Evolutionary conservation across 179 eudicot species (phyloP).

Genomic region (Carnegiea gigantea): DNA sequence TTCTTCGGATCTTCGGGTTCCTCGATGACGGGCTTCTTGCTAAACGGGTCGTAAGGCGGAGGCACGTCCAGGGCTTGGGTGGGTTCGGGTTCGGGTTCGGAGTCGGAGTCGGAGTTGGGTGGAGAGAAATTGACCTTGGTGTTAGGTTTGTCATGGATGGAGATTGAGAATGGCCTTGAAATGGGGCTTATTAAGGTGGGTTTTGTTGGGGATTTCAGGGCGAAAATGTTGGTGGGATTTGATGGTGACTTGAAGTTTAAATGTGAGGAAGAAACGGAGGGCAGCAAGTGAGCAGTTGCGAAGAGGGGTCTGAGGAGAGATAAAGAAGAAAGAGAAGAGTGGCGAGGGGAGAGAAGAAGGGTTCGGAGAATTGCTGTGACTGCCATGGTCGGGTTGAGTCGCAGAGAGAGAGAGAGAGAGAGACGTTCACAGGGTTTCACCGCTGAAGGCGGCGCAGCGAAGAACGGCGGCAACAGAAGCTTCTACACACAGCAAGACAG

Average conservation of each 20-base stretch:
- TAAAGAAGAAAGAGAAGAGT: conserved; percentile 8
- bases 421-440: not conserved
- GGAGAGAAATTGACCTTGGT: conserved; percentile 27
- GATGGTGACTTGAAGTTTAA: not conserved
- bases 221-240: not conserved
- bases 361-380: not conserved
- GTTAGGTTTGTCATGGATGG: conserved; percentile 18
- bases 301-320: conserved; percentile 7
- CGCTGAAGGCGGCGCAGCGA: too few relatives aligned
- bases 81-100: conserved; percentile 44
- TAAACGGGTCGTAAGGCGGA: conserved; percentile 74
- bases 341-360: not conserved
- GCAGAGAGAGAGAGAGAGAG: not conserved
- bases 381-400: conserved; percentile 10
- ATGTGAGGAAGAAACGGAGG: not conserved
- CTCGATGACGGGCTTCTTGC: conserved; percentile 38
- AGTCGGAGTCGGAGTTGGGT: conserved; percentile 41
- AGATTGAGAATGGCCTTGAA: conserved; percentile 17
- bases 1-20: conserved; percentile 62
- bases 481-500: too few relatives aligned
- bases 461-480: too few relatives aligned
- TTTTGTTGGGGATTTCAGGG: not conserved
- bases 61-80: conserved; percentile 35
- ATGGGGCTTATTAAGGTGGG: conserved; percentile 11
- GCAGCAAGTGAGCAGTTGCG: not conserved